These are phyloP conservation scores for Phtheirospermum japonicum DNA, from an alignment of 257 asterid genomes.

Conservation along the genomic window DNA sequence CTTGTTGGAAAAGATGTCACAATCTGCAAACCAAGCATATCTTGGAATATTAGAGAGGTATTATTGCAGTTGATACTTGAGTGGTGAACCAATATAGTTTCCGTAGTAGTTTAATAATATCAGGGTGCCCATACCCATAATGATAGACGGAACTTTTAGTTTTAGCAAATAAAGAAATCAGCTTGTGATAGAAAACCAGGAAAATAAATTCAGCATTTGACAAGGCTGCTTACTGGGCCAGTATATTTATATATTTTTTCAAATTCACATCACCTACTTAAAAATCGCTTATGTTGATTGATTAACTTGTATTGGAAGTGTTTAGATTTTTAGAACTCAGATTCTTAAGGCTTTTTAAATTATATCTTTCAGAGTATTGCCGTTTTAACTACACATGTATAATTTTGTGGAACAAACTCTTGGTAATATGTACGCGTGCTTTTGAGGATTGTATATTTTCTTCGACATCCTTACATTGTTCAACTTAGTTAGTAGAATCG, in stretches of 20 bases:
- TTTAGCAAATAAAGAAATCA: too few species aligned
- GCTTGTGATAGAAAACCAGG: too few species aligned
- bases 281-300: too few species aligned
- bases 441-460: slow-evolving; percentile 15
- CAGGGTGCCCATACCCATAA: too few species aligned
- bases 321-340: slow-evolving; percentile 10
- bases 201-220: slow-evolving; percentile 12
- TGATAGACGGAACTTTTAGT: too few species aligned
- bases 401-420: slow-evolving; percentile 11
- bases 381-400: slow-evolving; percentile 3
- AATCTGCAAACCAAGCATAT: slow-evolving; percentile 87
- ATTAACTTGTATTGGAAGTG: too few species aligned
- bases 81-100: too few species aligned
- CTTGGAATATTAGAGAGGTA: slow-evolving; percentile 96
- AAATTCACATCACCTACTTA: too few species aligned
- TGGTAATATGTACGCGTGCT: neutral
- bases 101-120: too few species aligned
- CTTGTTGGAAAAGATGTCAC: slow-evolving; percentile 87
- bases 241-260: neutral
- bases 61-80: slow-evolving; percentile 20
- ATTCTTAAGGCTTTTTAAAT: slow-evolving; percentile 2
- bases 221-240: neutral
- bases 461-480: neutral
- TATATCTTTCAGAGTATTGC: slow-evolving; percentile 12
- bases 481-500: slow-evolving; percentile 11